Evolutionary conservation across 306 rosid species (phyloP), one percentile per base, ranked within the genome.

Genomic region (Clitoria ternatea): DNA sequence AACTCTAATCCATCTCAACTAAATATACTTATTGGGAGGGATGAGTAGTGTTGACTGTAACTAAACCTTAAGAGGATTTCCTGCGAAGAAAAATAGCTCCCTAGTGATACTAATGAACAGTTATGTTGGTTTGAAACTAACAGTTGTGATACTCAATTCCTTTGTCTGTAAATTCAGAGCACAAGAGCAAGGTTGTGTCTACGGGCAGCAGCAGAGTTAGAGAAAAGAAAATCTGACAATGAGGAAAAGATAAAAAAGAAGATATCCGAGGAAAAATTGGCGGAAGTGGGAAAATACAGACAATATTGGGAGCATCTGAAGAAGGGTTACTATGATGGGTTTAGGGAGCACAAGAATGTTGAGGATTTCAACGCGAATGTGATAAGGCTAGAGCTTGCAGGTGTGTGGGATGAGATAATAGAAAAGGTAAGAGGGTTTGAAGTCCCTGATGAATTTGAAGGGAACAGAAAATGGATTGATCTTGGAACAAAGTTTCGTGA

Each of bases 381-480:
- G 64, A 32, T 3, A 14, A 32, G 64, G 64, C 44, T 57, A 33
- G 47, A 60, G 18, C 3, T 48, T 1, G 72, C 72, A 6, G 72
- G 61, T 4, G 50, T 85, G 19, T 80, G 85, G 90, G 92, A 88
- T 27, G 92, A 86, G 82, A 68, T 88, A 45, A 15, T 83, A 0
- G 95, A 86, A 50, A 81, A 73, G 85, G 35, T 90, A 6, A 86
- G 29, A 37, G 64, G 60, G 5, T 69, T 81, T 1, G 85, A 85
- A 7, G 86, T 90, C 7, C 90, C 95, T 0, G 90, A 90, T 48
- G 78, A 72, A 14, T 85, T 90, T 0, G 97, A 90, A 81, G 89
- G 83, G 4, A 22, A 24, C 0, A 1, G 0, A 5, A 62, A 71
- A 0, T 84, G 89, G 89, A 3, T 86, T 9, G 5, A 33, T 0